These are phyloP conservation scores for Ascochyta rabiei DNA, from an alignment of 2,329 filamentous ascomycete species.

Conservation along the genomic window DNA sequence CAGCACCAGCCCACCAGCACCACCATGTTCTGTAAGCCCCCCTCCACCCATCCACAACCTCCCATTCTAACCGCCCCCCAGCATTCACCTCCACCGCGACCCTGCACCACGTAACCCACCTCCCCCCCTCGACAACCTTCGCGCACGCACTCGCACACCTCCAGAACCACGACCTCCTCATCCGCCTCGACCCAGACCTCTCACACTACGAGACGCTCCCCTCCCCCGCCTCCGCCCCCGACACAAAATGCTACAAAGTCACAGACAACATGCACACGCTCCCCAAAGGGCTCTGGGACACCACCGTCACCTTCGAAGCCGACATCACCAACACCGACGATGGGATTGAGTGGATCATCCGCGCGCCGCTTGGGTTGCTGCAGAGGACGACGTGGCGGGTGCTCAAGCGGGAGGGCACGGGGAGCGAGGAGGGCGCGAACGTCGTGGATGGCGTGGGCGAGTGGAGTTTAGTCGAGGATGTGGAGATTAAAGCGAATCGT, in stretches of 20 bases:
- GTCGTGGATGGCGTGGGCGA: constrained; percentile 21
- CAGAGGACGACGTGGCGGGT: constrained; percentile 43
- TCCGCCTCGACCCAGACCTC: constrained; percentile 47
- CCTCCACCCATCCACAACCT: background rate
- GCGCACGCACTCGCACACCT: constrained; percentile 29
- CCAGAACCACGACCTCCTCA: constrained; percentile 46
- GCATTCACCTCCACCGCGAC: constrained; percentile 41
- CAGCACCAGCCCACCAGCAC: background rate
- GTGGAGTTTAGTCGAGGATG: constrained; percentile 46
- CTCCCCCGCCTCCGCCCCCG: constrained; percentile 19
- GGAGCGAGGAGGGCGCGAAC: constrained; percentile 10
- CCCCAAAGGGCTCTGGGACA: constrained; percentile 45
- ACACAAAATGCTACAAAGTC: constrained; percentile 45
- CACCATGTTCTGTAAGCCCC: constrained; percentile 40
- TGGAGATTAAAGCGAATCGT: constrained; percentile 43
- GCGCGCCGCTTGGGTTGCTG: constrained; percentile 43
- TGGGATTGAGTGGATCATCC: constrained; percentile 44
- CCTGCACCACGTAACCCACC: constrained; percentile 42
- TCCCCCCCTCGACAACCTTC: constrained; percentile 35
- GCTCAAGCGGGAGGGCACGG: constrained; percentile 26
- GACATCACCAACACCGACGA: constrained; percentile 43
- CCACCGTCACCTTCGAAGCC: constrained; percentile 43
- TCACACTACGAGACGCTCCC: constrained; percentile 39
- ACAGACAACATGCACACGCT: constrained; percentile 48
- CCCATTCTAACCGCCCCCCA: constrained; percentile 11